Base-by-base conservation (phyloP, 169 alveolate species). In the Sarcocystis neurona region DNA sequence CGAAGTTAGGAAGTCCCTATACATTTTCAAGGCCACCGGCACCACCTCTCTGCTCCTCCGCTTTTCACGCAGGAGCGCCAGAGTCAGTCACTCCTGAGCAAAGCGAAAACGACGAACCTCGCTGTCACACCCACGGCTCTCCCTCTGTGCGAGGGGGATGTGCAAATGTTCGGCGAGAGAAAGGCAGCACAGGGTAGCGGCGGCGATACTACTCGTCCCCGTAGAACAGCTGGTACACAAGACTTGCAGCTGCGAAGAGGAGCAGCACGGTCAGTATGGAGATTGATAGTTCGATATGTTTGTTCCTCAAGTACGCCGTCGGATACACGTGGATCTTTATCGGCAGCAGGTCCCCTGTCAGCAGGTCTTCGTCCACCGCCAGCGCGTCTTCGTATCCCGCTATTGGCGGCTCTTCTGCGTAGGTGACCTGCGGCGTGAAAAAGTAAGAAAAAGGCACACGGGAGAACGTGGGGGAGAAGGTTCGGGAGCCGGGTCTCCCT, bases 341-440 rank as follows among this genome's bases (percentile, higher is more conserved):
- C 82, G 82, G 82, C 2, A 72, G 82, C 23, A 72, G 53, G 56
- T 72, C 82, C 39, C 82, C 82, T 0, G 82, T 72, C 82, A 72
- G 56, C 6, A 72, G 10, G 82, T 72, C 82, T 18, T 72, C 82
- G 53, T 72, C 82, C 41, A 72, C 82, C 3, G 82, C 82, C 15
- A 72, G 82, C 39, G 82, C 82, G 56, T 72, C 82, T 72, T 72
- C 82, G 53, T 72, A 72, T 3, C 82, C 82, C 47, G 82, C 34
- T 53, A 72, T 39, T 23, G 66, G 30, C 23, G 39, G 56, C 58
- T 72, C 82, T n/a, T 72, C 82, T 23, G 82, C 82, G 56, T 39
- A 72, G 56, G 82, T 72, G 43, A 72, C 82, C 82, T 72, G 82
- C 0, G 27, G 41, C 75, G 32, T 43, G 18, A 63, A n/a, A 20